A percentile compares a stretch with the other conserved stretches of the same genome.
phyloP scores from a whole-genome alignment of 106 monocot species.

The Acorus gramineus region DNA sequence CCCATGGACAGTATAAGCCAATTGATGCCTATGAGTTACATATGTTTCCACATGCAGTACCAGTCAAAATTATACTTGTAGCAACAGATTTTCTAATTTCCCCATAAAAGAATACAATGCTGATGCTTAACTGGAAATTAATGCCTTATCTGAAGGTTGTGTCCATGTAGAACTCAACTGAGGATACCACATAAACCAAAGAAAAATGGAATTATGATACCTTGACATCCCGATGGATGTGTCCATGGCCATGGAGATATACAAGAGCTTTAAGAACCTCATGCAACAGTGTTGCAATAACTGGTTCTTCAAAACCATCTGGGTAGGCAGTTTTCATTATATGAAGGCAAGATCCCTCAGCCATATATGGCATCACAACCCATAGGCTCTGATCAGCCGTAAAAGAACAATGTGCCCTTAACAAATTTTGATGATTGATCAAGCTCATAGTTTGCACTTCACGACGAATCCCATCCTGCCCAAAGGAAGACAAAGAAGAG shows the following conservation, averaged over 20 bases:
- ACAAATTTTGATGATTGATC: conserved; percentile 81
- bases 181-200: not conserved
- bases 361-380: conserved; percentile 98
- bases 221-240: conserved; percentile 97
- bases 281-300: conserved; percentile 73
- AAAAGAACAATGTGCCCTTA: conserved; percentile 91
- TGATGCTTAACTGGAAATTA: not conserved
- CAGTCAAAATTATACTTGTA: too few relatives aligned
- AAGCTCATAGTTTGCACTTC: conserved; percentile 92
- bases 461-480: conserved; percentile 85
- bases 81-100: too few relatives aligned
- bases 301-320: conserved; percentile 89
- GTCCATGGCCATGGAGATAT: conserved; percentile 84
- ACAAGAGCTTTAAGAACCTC: conserved; percentile 97
- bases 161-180: not conserved
- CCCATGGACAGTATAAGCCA: too few relatives aligned
- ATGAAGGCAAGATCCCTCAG: conserved; percentile 88
- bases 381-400: conserved; percentile 61
- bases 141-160: not conserved
- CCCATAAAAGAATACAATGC: too few relatives aligned
- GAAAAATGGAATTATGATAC: conserved; percentile 21
- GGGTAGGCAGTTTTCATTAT: conserved; percentile 78
- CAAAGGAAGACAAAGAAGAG: conserved; percentile 1
- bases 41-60: too few relatives aligned
- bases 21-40: too few relatives aligned